phyloP scores from a whole-genome alignment of 2,329 filamentous ascomycete genomes.

The Penicillium sp. region DNA sequence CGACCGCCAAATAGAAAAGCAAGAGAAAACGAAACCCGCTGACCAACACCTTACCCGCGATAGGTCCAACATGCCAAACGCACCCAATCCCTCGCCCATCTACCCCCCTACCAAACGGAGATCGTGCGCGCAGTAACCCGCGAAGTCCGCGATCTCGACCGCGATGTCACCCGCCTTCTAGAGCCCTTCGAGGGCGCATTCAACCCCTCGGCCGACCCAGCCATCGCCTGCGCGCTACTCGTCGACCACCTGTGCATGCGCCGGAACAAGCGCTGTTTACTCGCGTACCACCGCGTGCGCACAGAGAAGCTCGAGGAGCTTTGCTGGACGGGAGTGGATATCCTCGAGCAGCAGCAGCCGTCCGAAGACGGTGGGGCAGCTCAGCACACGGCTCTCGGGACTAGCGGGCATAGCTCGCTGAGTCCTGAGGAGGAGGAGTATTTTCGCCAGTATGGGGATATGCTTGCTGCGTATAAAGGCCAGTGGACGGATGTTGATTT shows the following conservation, averaged over 20 bases:
- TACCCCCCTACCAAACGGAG: conserved; percentile 91
- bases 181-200: conserved; percentile 82
- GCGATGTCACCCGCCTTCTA: conserved; percentile 75
- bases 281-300: conserved; percentile 89
- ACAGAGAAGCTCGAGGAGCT: conserved; percentile 90
- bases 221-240: conserved; percentile 80
- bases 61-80: conserved; percentile 95
- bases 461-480: conserved; percentile 94
- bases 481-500: conserved; percentile 98
- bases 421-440: conserved; percentile 98
- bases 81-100: conserved; percentile 78
- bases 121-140: conserved; percentile 82
- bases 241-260: conserved; percentile 95
- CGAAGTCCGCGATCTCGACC: conserved; percentile 90
- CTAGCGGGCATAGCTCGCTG: conserved; percentile 65
- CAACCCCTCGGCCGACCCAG: conserved; percentile 78
- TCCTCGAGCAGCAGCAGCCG: conserved; percentile 67
- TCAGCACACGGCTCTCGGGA: conserved; percentile 18
- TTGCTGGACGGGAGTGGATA: conserved; percentile 85
- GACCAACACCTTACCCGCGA: conserved; percentile 4
- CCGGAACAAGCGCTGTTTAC: conserved; percentile 89
- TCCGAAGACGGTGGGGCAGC: conserved; percentile 38
- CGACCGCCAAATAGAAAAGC: neutral
- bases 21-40: neutral
- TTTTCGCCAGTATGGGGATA: conserved; percentile 83